Evolutionary conservation across 2,329 filamentous ascomycete species (phyloP).

Genomic region (Ophiostoma montium): DNA sequence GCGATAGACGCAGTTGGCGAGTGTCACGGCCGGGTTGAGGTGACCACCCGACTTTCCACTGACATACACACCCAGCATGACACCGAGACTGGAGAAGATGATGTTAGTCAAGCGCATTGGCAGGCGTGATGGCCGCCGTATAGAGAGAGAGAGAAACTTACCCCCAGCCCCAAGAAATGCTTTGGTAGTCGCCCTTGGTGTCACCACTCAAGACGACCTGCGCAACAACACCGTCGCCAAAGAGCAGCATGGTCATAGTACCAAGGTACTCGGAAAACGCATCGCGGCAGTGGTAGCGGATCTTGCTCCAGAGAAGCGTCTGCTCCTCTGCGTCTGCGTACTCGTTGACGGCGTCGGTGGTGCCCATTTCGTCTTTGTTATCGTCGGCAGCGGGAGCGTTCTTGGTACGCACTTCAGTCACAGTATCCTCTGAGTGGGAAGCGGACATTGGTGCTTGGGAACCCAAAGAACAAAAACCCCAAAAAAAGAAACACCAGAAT

Average conservation of each 20-base stretch:
- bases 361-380: conserved; percentile 6
- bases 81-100: conserved; percentile 34
- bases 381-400: not conserved
- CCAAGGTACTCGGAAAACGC: conserved; percentile 55
- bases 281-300: conserved; percentile 38
- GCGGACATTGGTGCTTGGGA: conserved; percentile 3
- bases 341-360: conserved; percentile 2
- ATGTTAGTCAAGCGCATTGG: not conserved
- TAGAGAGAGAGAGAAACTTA: conserved; percentile 18
- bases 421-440: conserved; percentile 7
- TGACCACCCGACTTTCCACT: conserved; percentile 29
- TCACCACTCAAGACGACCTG: conserved; percentile 47
- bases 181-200: conserved; percentile 34
- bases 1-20: conserved; percentile 35
- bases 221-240: conserved; percentile 57
- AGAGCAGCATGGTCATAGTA: conserved; percentile 53
- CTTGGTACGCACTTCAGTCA: conserved; percentile 4
- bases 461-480: too few relatives aligned
- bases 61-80: conserved; percentile 56
- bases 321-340: conserved; percentile 4
- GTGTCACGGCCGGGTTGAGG: conserved; percentile 38
- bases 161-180: conserved; percentile 37
- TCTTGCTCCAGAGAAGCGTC: conserved; percentile 31
- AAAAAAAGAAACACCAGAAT: not conserved
- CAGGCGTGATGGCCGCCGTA: too few relatives aligned